These are phyloP conservation scores for Colletotrichum melonis DNA, from an alignment of 2,329 filamentous ascomycete species.

Conservation along the genomic window DNA sequence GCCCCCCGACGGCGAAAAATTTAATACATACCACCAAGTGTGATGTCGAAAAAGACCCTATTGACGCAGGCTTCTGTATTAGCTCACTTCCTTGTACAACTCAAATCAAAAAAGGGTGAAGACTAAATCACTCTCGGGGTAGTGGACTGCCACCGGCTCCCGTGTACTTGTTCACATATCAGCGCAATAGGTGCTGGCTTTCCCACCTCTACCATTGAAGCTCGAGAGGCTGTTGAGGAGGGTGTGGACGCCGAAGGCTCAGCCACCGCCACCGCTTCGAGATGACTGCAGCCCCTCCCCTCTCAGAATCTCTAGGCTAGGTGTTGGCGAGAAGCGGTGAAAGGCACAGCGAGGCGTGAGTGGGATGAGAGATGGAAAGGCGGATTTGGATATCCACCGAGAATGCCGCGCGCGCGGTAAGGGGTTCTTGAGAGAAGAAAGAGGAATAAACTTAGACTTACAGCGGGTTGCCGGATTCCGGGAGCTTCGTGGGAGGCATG, in stretches of 20 bases:
- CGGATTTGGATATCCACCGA: conserved; percentile 6
- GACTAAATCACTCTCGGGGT: not conserved
- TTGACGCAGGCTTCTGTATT: conserved; percentile 29
- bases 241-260: conserved; percentile 21
- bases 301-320: not conserved
- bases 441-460: conserved; percentile 44
- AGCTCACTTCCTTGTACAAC: not conserved
- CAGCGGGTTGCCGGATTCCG: conserved; percentile 60
- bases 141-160: not conserved
- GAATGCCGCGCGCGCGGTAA: not conserved
- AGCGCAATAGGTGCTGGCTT: not conserved
- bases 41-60: conserved; percentile 81
- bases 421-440: not conserved
- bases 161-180: not conserved
- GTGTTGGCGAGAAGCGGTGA: conserved; percentile 1
- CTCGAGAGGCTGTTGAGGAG: not conserved
- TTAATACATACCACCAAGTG: conserved; percentile 73
- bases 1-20: conserved; percentile 30
- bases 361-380: not conserved
- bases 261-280: conserved; percentile 6
- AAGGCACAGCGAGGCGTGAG: not conserved
- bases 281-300: conserved; percentile 1
- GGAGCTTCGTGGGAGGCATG: conserved; percentile 59
- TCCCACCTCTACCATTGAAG: not conserved
- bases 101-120: not conserved